These are phyloP conservation scores for Ochromonas danica DNA, from an alignment of 108 stramenopile genomes.

Conservation along the genomic window DNA sequence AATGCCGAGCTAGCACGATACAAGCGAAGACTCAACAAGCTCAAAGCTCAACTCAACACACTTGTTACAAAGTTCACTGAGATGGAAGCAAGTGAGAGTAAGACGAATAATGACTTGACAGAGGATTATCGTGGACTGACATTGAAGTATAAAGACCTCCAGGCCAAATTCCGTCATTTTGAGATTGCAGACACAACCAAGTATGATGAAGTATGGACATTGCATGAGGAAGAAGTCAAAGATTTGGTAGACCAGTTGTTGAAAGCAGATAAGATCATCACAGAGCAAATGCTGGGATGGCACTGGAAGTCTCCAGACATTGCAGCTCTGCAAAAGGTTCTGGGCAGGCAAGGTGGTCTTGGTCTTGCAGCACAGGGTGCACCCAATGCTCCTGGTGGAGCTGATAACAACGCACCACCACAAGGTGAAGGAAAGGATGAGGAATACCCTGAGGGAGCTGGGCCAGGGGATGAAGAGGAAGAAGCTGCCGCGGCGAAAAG, in stretches of 20 bases:
- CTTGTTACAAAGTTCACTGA: slow-evolving; percentile 49
- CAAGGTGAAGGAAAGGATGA: slow-evolving; percentile 40
- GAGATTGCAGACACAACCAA: slow-evolving; percentile 59
- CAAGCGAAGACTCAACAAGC: slow-evolving; percentile 60
- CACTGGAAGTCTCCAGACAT: slow-evolving; percentile 55
- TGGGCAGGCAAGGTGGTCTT: neutral
- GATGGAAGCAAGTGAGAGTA: slow-evolving; percentile 52
- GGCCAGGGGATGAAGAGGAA: neutral
- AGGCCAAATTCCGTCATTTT: slow-evolving; percentile 67
- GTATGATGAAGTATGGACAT: slow-evolving; percentile 60
- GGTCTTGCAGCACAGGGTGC: slow-evolving; percentile 5
- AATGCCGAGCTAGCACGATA: slow-evolving; percentile 57
- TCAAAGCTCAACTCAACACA: slow-evolving; percentile 48
- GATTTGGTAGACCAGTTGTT: slow-evolving; percentile 38
- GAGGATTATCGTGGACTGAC: slow-evolving; percentile 65
- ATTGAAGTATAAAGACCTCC: slow-evolving; percentile 66
- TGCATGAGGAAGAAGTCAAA: slow-evolving; percentile 58
- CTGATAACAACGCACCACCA: slow-evolving; percentile 26
- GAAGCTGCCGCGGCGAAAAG: neutral
- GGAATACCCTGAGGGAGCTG: slow-evolving; percentile 3
- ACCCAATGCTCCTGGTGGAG: neutral
- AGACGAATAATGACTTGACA: slow-evolving; percentile 64
- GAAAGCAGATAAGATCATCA: slow-evolving; percentile 55
- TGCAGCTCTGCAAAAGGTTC: slow-evolving; percentile 24
- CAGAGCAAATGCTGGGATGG: slow-evolving; percentile 67